phyloP scores from a whole-genome alignment of 2,329 filamentous ascomycete species.

The Epicoccum sorghinum region DNA sequence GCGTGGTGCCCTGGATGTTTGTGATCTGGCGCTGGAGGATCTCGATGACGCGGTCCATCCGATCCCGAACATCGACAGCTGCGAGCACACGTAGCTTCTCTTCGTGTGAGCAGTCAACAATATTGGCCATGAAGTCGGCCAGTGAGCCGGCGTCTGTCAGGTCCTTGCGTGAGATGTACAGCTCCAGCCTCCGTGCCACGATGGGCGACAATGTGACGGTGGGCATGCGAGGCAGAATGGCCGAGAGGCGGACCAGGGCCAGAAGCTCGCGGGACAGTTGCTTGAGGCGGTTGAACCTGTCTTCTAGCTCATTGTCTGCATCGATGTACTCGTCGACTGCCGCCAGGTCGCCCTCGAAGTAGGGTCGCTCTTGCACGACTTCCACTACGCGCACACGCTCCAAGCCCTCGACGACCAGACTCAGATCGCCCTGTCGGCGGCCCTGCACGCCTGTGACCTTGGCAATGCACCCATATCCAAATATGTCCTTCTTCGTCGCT shows the following conservation, averaged over 20 bases:
- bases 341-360: constrained; percentile 81
- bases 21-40: constrained; percentile 82
- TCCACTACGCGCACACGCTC: constrained; percentile 77
- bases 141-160: constrained; percentile 81
- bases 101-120: constrained; percentile 84
- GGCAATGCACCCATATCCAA: constrained; percentile 76
- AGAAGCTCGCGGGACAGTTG: constrained; percentile 85
- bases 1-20: constrained; percentile 84
- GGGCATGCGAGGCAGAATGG: constrained; percentile 75
- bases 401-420: constrained; percentile 84
- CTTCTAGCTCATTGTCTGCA: constrained; percentile 61
- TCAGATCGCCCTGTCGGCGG: constrained; percentile 65
- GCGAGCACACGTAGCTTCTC: constrained; percentile 88
- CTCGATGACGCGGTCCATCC: constrained; percentile 82
- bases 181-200: constrained; percentile 83
- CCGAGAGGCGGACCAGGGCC: constrained; percentile 80
- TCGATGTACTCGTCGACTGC: constrained; percentile 70
- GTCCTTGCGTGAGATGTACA: constrained; percentile 84
- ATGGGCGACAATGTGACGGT: constrained; percentile 75
- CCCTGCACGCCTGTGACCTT: constrained; percentile 58
- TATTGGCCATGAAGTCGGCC: constrained; percentile 96
- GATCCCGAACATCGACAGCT: constrained; percentile 77
- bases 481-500: constrained; percentile 68
- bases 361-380: constrained; percentile 77
- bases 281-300: constrained; percentile 81